A percentile compares a stretch with the other conserved stretches of the same genome.
phyloP scores from a whole-genome alignment of 371 early-diverging fungal genomes.

The Haplosporangium sp. region DNA sequence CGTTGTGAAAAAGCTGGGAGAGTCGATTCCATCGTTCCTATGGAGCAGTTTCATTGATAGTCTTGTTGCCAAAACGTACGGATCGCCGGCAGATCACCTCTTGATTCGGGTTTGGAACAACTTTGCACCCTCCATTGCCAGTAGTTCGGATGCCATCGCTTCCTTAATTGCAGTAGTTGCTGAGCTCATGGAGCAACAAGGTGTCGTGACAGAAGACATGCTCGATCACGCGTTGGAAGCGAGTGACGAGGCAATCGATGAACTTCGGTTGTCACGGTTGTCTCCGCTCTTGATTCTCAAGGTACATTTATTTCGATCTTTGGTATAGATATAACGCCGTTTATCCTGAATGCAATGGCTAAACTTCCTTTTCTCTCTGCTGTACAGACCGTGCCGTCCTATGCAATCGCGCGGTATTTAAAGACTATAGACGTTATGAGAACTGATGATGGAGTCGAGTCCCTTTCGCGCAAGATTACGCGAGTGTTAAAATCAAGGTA shows the following conservation, averaged over 20 bases:
- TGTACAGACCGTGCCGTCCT: conserved; percentile 17
- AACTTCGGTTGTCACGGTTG: conserved; percentile 26
- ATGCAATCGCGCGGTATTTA: conserved; percentile 7
- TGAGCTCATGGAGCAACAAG: conserved; percentile 29
- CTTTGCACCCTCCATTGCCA: conserved; percentile 16
- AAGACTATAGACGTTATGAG: not conserved
- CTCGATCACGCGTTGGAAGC: conserved; percentile 29
- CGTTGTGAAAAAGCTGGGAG: conserved; percentile 18
- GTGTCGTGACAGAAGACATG: conserved; percentile 12
- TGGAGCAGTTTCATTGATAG: conserved; percentile 15
- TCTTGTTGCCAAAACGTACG: conserved; percentile 22
- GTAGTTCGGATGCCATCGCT: conserved; percentile 10
- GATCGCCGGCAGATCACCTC: conserved; percentile 12
- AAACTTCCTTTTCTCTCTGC: too few species aligned
- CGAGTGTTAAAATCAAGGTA: conserved; percentile 2
- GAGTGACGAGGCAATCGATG: conserved; percentile 36
- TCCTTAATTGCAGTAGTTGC: not conserved
- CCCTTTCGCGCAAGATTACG: not conserved
- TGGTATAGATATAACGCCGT: not conserved
- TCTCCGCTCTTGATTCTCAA: conserved; percentile 30
- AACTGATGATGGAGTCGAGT: not conserved
- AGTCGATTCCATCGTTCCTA: conserved; percentile 3
- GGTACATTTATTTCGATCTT: conserved; percentile 3
- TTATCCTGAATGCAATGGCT: too few species aligned
- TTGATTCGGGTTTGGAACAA: conserved; percentile 27